Base-by-base conservation (phyloP, 768 basidiomycete genomes). In the Termitomyces sp. region DNA sequence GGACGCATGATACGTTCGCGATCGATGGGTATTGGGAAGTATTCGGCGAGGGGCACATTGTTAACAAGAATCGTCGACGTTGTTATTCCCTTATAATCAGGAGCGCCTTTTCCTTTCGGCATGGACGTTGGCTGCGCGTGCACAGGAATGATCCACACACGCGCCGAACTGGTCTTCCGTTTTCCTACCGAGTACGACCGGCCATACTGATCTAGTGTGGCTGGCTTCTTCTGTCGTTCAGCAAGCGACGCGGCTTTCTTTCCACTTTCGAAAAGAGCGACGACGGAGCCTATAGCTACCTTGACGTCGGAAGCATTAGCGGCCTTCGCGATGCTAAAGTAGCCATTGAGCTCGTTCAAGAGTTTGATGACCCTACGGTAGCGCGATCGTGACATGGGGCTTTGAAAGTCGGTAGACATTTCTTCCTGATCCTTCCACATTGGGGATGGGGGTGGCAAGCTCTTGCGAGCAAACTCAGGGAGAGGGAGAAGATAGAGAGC, bases 81-180 rank as follows among this genome's bases (percentile, higher is more conserved):
- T 2, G 84, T 73, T 15, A 88, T 78, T 36, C 68, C 62, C 63
- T 31, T 55, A 44, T 61, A 59, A 52, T 55, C 39, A 20, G 59
- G 52, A 7, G 44, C 50, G 6, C 5, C 22, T 52, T 50, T 15
- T 20, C 39, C 66, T 57, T 36, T 42, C n/a, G 59, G 31, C 39
- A 55, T 48, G 30, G 58, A 34, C 16, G 34, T 42, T 42, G 65
- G 45, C 16, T 63, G 55, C 20, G 61, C 54, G 57, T 79, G 74
- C 27, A 82, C 81, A 36, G 87, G 83, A 60, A 97, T 89, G 77
- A 96, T 89, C 95, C 95, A 98, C 9, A 95, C 94, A 41, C 93
- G 83, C 37, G 95, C 94, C 1, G 88, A 77, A 65, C 91, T 92
- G 60, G 93, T 93, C 75, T 98, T 98, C 63, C 95, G 81, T 72